Evolutionary conservation across 345 rosid genomes (phyloP), one percentile per base, ranked within the genome.

Genomic region (Luvunga scandens): DNA sequence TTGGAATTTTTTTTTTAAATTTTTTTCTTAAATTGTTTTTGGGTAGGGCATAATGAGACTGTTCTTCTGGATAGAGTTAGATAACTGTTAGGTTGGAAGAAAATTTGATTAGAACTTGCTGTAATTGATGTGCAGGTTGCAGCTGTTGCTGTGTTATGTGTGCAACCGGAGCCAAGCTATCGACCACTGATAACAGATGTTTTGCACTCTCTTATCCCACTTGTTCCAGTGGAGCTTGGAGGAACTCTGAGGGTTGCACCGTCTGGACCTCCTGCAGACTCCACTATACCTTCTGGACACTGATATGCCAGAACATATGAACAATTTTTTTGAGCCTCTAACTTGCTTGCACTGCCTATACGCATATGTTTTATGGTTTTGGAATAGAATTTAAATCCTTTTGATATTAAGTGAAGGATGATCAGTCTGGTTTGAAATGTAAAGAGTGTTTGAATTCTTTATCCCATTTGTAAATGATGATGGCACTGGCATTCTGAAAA

Each of bases 121-220:
- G n/a, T 34, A 28, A 13, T 33, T 39, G 39, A 16, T 78, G 34
- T 88, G 85, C 84, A 95, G 99, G 97, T 94, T 36, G 99, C 99
- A 0, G 99, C 99, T 42, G 97, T 96, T 66, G 97, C 99, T 36
- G 90, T 96, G 39, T 82, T 96, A 74, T 96, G 98, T 69, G 90
- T 96, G 81, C 99, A 96, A 82, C 93, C 98, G 6, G 98, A 96
- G 78, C 97, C 98, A 22, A 86, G 94, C 69, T 96, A 96, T 69
- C 90, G 99, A 1, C 99, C 99, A 0, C 86, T 96, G 74, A 94
- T 96, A 39, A 89, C 91, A 0, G 99, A 96, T 70, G 97, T 96
- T 7, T 82, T 96, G 80, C 97, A 96, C 77, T 94, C 99, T 64
- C 94, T 96, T 21, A 78, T 94, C 75, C 98, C 99, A 21, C 88